phyloP scores from a whole-genome alignment of 495 filamentous ascomycete species.

The Evansstolkia leycettana region DNA sequence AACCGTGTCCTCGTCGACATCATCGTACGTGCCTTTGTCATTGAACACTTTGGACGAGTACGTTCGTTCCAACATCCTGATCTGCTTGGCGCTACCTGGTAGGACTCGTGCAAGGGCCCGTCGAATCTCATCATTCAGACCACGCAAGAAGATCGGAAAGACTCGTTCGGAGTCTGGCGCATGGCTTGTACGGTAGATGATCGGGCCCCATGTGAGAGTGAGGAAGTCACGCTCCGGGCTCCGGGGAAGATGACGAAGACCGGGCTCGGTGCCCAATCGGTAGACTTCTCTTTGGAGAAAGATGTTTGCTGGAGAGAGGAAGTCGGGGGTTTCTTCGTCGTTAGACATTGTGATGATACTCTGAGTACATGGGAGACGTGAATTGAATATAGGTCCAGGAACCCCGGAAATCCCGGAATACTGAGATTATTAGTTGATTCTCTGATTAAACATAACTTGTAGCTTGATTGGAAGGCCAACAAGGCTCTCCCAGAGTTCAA shows the following conservation, averaged over 20 bases:
- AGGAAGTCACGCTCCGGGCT: conserved; percentile 17
- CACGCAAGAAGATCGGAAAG: conserved; percentile 12
- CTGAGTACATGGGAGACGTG: too few relatives aligned
- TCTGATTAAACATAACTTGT: too few relatives aligned
- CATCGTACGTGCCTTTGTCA: conserved; percentile 4
- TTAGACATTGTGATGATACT: too few relatives aligned
- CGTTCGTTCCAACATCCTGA: conserved; percentile 6
- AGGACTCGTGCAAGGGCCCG: conserved; percentile 10
- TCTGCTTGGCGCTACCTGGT: conserved; percentile 11
- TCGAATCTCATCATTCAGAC: conserved; percentile 13
- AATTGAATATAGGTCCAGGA: too few relatives aligned
- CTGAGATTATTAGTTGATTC: too few relatives aligned
- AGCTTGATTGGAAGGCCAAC: too few relatives aligned
- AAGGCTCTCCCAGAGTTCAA: too few relatives aligned
- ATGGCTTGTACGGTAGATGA: conserved; percentile 19
- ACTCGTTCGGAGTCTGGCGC: conserved; percentile 10
- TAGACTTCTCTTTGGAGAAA: conserved; percentile 22
- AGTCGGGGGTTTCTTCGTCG: not conserved
- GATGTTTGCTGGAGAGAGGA: not conserved
- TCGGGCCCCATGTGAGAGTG: conserved; percentile 17
- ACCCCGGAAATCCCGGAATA: too few relatives aligned
- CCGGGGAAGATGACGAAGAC: conserved; percentile 14
- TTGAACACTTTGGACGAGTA: conserved; percentile 18
- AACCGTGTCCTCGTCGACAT: conserved; percentile 7
- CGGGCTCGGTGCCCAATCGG: conserved; percentile 13